Conservation (phyloP, 2,329 filamentous ascomycete species). For the Penicillium sp. region DNA sequence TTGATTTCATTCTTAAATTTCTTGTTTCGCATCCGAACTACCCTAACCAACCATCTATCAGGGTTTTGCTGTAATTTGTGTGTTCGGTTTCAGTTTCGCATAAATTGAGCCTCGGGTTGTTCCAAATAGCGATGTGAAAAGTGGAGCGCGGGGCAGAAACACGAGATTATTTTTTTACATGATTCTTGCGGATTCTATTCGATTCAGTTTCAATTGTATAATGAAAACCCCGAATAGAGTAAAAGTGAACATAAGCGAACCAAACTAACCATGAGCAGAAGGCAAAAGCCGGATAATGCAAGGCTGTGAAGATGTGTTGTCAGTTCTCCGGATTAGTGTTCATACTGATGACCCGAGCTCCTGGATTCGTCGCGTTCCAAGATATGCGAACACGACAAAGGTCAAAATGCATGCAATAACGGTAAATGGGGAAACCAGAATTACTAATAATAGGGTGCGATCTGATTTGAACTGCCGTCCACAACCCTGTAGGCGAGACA, state of each 20-base stretch:
- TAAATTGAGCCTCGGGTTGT: conserved; percentile 12
- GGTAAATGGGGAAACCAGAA: background rate
- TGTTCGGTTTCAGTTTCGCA: conserved; percentile 11
- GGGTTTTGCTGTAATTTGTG: background rate
- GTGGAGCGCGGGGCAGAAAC: conserved; percentile 9
- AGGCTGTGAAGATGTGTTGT: background rate
- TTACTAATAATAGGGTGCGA: conserved; percentile 14
- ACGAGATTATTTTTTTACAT: conserved; percentile 1
- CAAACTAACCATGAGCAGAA: background rate
- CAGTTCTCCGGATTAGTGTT: background rate
- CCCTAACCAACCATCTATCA: background rate
- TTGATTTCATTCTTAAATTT: background rate
- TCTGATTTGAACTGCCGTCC: conserved; percentile 10
- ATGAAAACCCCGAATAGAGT: background rate
- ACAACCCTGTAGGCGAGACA: background rate
- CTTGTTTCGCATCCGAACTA: background rate
- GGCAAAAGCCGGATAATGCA: background rate
- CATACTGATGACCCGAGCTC: conserved; percentile 2
- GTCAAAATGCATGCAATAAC: conserved; percentile 7
- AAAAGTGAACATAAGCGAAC: background rate
- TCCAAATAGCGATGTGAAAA: conserved; percentile 14
- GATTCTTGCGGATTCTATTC: background rate
- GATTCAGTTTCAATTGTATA: background rate
- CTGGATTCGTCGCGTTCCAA: conserved; percentile 11
- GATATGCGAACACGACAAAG: conserved; percentile 6